These are phyloP conservation scores for Phytophthora ramorum DNA, from an alignment of 352 stramenopile genomes.

Conservation along the genomic window DNA sequence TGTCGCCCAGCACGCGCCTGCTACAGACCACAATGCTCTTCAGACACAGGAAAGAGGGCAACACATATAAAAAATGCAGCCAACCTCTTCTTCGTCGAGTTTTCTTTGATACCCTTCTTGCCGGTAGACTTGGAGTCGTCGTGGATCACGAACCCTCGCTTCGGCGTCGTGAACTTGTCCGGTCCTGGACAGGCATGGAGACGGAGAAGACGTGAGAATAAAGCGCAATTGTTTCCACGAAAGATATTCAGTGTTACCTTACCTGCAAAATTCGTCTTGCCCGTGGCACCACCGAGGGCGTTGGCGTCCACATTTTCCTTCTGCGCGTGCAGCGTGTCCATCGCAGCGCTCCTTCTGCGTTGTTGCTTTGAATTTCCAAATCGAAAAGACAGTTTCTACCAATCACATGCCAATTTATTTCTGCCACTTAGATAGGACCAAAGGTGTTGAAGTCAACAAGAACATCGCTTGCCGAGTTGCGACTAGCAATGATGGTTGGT, in stretches of 20 bases:
- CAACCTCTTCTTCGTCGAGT: slow-evolving; percentile 57
- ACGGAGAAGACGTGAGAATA: background rate
- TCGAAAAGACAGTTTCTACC: slow-evolving; percentile 21
- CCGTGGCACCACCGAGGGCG: slow-evolving; percentile 8
- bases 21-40: slow-evolving; percentile 3
- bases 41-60: background rate
- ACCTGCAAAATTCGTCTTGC: slow-evolving; percentile 48
- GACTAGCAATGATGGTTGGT: too few species aligned
- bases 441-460: too few species aligned
- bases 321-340: slow-evolving; percentile 69
- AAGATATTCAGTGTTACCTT: background rate
- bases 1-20: slow-evolving; percentile 76
- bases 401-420: slow-evolving; percentile 18
- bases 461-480: too few species aligned
- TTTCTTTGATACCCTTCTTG: slow-evolving; percentile 48
- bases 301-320: slow-evolving; percentile 78
- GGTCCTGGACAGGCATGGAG: slow-evolving; percentile 5
- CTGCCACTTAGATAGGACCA: too few species aligned
- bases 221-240: background rate
- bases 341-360: slow-evolving; percentile 24
- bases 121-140: slow-evolving; percentile 44
- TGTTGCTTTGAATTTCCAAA: slow-evolving; percentile 48
- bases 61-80: background rate
- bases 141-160: slow-evolving; percentile 49
- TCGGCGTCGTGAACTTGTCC: slow-evolving; percentile 38